Evolutionary conservation across 225 moss, liverwort and hornwort genomes (phyloP), one percentile per base, ranked within the genome.

Genomic region (Pseudoscleropodium purum): DNA sequence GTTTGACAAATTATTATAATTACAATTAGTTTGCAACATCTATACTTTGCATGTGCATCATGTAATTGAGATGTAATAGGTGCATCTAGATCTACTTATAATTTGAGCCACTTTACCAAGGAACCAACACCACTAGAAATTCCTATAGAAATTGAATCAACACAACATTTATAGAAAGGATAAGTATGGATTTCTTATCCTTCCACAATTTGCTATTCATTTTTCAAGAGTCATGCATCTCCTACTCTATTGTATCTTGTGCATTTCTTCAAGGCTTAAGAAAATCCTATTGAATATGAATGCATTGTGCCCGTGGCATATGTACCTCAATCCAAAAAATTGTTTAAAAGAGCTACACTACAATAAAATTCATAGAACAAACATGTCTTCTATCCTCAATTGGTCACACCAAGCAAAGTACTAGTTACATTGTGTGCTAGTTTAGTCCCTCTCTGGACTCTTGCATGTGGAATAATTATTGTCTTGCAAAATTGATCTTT

Each of bases 401-500:
- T 68, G 6, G 36, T 68, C 4, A 11, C 6, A 68, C 7, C 6
- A 68, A 37, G 4, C 0, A 0, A 6, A 37, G 4, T 68, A 37
- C 47, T 47, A 47, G 47, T 20, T 12, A 68, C 11, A 68, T 37
- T 37, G 21, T 68, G 4, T 68, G 21, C 37, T 20, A 68, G 21
- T 37, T 21, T 68, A 68, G 37, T 2, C 21, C 6, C 21, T 37
- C 4, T 1, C 0, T 68, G 0, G 19, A 67, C 19, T 19, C 11
- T 19, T 5, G 3, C 1, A 5, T 1, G 2, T 67, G 0, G 10
- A 67, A 37, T 67, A 36, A 19, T 67, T 36, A 67, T 6, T 67
- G 3, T 36, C 11, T 1, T 21, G 5, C 1, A 18, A 2, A 37
- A 37, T 0, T 0, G 1, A 67, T 37, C 6, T 37, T 67, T 67